Conservation (phyloP, 768 basidiomycete species). For the Tylopilus felleus region DNA sequence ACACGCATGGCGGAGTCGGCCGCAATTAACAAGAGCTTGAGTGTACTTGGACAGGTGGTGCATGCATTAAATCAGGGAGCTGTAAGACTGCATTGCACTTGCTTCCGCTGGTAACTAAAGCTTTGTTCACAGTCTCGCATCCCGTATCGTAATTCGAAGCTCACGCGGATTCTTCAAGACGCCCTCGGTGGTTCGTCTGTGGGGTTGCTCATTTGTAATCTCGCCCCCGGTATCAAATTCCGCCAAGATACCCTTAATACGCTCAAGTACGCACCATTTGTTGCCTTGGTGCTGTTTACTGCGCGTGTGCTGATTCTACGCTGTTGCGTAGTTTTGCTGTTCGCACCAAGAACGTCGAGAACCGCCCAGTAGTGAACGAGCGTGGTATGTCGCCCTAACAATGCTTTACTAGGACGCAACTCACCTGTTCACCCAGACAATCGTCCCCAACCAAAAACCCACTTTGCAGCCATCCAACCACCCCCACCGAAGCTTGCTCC, state of each 20-base stretch:
- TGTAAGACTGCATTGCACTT: constrained; percentile 32
- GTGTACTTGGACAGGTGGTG: constrained; percentile 84
- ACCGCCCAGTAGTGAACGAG: constrained; percentile 75
- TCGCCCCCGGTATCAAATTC: constrained; percentile 80
- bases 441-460: constrained; percentile 53
- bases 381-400: constrained; percentile 47
- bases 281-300: background rate
- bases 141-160: constrained; percentile 86
- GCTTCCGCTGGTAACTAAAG: constrained; percentile 6
- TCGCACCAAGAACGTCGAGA: constrained; percentile 83
- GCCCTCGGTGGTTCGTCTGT: constrained; percentile 81
- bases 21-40: constrained; percentile 88
- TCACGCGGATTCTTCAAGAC: constrained; percentile 87
- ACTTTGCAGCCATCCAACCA: constrained; percentile 61
- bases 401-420: background rate
- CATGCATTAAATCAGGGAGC: constrained; percentile 76
- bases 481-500: constrained; percentile 45
- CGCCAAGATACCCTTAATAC: constrained; percentile 88
- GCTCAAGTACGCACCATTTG: constrained; percentile 58
- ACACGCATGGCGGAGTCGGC: constrained; percentile 86
- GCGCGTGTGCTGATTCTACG: background rate
- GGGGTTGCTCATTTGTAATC: constrained; percentile 80
- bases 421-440: constrained; percentile 42
- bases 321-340: constrained; percentile 63
- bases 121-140: constrained; percentile 55